Evolutionary conservation across 2,329 filamentous ascomycete genomes (phyloP).

Genomic region (Tympanopsis confertula): DNA sequence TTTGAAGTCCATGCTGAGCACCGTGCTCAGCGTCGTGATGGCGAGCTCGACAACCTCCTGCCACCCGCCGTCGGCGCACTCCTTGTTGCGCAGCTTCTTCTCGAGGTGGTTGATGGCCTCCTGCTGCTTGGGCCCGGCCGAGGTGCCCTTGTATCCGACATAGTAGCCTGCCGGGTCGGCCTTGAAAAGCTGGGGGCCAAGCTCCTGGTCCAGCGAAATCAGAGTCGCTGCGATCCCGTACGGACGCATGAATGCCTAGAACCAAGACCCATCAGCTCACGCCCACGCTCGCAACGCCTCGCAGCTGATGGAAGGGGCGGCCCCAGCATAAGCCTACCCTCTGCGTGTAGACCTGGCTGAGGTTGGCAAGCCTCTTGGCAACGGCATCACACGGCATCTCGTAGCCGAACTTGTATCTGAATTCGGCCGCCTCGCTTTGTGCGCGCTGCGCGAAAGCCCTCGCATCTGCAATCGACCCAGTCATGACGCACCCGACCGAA

Average conservation of each 20-base stretch:
- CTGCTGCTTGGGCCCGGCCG: slow-evolving; percentile 94
- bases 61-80: slow-evolving; percentile 82
- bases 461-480: slow-evolving; percentile 93
- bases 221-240: slow-evolving; percentile 91
- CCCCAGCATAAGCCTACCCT: slow-evolving; percentile 47
- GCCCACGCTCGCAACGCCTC: slow-evolving; percentile 4
- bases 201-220: slow-evolving; percentile 85
- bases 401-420: slow-evolving; percentile 96
- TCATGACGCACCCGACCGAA: slow-evolving; percentile 96
- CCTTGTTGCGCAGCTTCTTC: slow-evolving; percentile 99
- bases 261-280: slow-evolving; percentile 13
- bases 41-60: slow-evolving; percentile 95
- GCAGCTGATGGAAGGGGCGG: slow-evolving; percentile 3
- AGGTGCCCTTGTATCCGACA: slow-evolving; percentile 95
- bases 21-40: slow-evolving; percentile 88
- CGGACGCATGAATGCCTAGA: slow-evolving; percentile 90
- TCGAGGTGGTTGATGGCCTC: slow-evolving; percentile 96
- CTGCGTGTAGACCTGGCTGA: slow-evolving; percentile 98
- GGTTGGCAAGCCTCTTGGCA: slow-evolving; percentile 94
- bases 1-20: slow-evolving; percentile 98
- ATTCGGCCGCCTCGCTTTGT: slow-evolving; percentile 90
- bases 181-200: slow-evolving; percentile 92
- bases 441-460: slow-evolving; percentile 85
- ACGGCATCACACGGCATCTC: slow-evolving; percentile 98
- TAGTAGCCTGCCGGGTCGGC: slow-evolving; percentile 97